Percentiles rank a stretch among this genome's conserved stretches.
Conservation (phyloP, 2,329 filamentous ascomycete genomes). For the Bipolaris zeicola region DNA sequence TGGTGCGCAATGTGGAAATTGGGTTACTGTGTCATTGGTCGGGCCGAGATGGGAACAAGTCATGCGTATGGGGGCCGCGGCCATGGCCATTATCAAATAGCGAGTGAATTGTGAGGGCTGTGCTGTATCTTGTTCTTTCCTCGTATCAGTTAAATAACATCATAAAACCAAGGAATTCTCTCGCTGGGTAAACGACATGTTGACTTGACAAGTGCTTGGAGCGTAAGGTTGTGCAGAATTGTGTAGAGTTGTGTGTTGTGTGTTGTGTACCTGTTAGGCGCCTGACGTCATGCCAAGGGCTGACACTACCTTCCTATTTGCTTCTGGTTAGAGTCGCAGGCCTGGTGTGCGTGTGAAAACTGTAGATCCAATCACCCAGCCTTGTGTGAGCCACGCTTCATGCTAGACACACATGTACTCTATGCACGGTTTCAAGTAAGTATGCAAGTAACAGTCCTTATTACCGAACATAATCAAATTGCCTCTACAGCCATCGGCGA, state of each 20-base stretch:
- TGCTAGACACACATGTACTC: not conserved
- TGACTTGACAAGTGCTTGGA: not conserved
- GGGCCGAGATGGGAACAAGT: conserved; percentile 2
- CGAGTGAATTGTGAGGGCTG: not conserved
- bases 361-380: not conserved
- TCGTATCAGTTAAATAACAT: not conserved
- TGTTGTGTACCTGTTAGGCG: not conserved
- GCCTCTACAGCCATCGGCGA: not conserved
- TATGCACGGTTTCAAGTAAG: not conserved
- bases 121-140: not conserved
- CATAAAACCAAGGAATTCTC: not conserved
- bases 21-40: conserved; percentile 1
- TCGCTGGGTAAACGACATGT: not conserved
- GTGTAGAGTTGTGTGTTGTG: not conserved
- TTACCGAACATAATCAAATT: not conserved
- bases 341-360: not conserved
- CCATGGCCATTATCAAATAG: not conserved
- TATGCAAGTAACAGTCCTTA: not conserved
- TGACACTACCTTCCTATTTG: not conserved
- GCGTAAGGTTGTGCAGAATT: too few species aligned
- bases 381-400: not conserved
- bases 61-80: not conserved
- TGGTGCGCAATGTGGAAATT: conserved; percentile 8
- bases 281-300: conserved; percentile 5
- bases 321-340: not conserved